These are phyloP conservation scores for Scutellaria barbata DNA, from an alignment of 257 asterid species.

Conservation along the genomic window DNA sequence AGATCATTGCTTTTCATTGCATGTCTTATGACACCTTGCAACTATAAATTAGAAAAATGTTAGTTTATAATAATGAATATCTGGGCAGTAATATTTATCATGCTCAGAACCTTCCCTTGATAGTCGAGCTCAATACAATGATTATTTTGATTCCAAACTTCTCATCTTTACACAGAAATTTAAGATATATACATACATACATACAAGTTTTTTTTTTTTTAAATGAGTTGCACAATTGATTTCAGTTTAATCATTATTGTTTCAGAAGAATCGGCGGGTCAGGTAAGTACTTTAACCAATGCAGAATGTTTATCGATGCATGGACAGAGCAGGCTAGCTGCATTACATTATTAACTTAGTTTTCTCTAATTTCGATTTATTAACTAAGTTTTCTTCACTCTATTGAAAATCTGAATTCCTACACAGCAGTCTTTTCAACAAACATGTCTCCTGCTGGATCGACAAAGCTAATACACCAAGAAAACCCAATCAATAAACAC, in stretches of 20 bases:
- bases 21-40: slow-evolving; percentile 67
- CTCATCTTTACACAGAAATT: background rate
- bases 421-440: background rate
- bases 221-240: slow-evolving; percentile 3
- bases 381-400: background rate
- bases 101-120: background rate
- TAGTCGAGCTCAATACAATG: background rate
- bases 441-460: background rate
- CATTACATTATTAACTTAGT: slow-evolving; percentile 3
- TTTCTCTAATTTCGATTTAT: slow-evolving; percentile 19
- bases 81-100: slow-evolving; percentile 20
- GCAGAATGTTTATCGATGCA: background rate
- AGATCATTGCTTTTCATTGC: slow-evolving; percentile 57
- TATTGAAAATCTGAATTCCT: background rate
- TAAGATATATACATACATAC: background rate
- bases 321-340: slow-evolving; percentile 18
- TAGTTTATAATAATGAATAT: slow-evolving; percentile 26
- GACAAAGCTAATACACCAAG: slow-evolving; percentile 1
- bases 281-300: slow-evolving; percentile 17
- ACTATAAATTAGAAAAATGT: slow-evolving; percentile 41
- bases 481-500: slow-evolving; percentile 16
- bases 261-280: slow-evolving; percentile 1
- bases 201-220: too few species aligned
- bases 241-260: background rate
- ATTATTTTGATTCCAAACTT: slow-evolving; percentile 1